Base-by-base conservation (phyloP, 306 rosid genomes). In the Alnus glutinosa region DNA sequence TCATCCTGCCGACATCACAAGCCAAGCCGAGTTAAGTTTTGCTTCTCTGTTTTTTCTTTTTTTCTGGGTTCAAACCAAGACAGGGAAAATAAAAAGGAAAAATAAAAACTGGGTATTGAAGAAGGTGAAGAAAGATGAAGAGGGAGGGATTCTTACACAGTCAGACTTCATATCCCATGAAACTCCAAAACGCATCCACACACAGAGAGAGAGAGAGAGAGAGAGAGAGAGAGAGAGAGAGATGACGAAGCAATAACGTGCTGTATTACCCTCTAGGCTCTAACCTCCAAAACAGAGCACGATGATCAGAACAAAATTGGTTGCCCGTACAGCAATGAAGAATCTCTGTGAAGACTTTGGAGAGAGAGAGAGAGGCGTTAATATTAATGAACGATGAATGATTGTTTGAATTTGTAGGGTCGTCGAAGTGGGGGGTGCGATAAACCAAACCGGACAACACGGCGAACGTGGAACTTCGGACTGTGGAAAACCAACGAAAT, bases 91-190 rank as follows among this genome's bases (percentile, higher is more conserved):
- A 0, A 18, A 46, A 28, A 9, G 11, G 12, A 9, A 12, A 69
- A 48, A 71, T 6, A 13, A 28, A 54, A 69, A 16, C 16, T 2
- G 48, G 5, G n/a, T 11, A 67, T 37, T 4, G 46, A 19, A 50
- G n/a, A 50, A 44, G 23, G 36, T 11, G 61, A 48, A 52, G 67
- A 67, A 39, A 70, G 18, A 69, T 4, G 7, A 9, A 69, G 32
- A 49, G n/a, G n/a, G 36, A 16, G 44, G 54, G 71, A 46, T 44
- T 11, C 83, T 51, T 66, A 80, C 83, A 73, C 61, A 54, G 39
- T 32, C 51, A 18, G 50, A 54, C 75, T 73, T 73, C 83, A 80
- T 80, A 42, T 67, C 44, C 23, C 47, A 19, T 73, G 69, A 79
- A 73, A 73, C 74, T 73, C 19, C 66, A 23, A 58, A 23, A 58